These are phyloP conservation scores for Sporothrix pallida DNA, from an alignment of 2,329 filamentous ascomycete species.

Conservation along the genomic window DNA sequence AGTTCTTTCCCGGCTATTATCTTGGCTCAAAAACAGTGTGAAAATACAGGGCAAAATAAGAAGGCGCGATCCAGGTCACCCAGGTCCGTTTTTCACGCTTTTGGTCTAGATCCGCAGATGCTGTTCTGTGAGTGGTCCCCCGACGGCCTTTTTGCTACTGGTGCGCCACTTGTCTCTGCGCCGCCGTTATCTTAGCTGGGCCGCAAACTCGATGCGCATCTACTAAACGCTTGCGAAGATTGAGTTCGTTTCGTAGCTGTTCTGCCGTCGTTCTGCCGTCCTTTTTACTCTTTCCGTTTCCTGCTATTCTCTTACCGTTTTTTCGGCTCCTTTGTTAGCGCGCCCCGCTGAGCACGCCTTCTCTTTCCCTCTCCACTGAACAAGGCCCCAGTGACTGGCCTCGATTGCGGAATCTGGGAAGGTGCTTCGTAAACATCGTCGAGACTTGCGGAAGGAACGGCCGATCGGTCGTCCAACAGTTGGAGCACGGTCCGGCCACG, in stretches of 20 bases:
- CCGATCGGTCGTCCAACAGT: conserved; percentile 2
- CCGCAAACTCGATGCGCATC: not conserved
- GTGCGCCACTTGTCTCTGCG: not conserved
- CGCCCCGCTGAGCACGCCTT: conserved; percentile 4
- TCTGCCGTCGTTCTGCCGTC: not conserved
- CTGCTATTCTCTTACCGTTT: not conserved
- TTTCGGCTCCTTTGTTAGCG: conserved; percentile 9
- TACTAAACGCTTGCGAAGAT: no score
- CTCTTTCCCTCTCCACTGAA: conserved; percentile 7
- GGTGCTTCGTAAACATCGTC: not conserved
- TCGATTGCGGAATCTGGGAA: conserved; percentile 19
- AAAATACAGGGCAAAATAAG: conserved; percentile 13
- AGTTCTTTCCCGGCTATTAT: not conserved
- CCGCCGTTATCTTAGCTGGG: not conserved
- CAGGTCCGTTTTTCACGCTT: not conserved
- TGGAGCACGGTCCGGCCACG: conserved; percentile 2
- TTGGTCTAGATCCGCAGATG: conserved; percentile 4
- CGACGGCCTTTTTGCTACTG: conserved; percentile 4
- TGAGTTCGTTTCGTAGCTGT: not conserved
- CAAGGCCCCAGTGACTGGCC: not conserved
- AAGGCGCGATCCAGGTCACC: not conserved
- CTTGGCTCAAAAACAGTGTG: not conserved
- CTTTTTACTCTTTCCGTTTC: not conserved
- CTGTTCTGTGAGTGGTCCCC: conserved; percentile 17
- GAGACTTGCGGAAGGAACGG: not conserved